These are phyloP conservation scores for Phialocephala sp. DNA, from an alignment of 2,329 filamentous ascomycete species.

Conservation along the genomic window DNA sequence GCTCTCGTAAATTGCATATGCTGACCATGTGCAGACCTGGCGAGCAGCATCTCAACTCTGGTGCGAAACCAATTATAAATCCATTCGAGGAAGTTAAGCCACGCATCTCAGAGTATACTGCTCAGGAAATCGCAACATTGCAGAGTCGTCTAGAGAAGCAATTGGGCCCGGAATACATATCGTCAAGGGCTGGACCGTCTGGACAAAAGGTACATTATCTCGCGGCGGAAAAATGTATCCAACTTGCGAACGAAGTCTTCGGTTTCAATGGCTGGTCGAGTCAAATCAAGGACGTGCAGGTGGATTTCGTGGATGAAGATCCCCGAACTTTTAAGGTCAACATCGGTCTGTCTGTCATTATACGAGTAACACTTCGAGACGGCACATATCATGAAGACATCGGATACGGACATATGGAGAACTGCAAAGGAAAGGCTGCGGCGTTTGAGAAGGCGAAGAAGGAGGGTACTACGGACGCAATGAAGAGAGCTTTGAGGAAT, in stretches of 20 bases:
- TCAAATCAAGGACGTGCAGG: conserved; percentile 90
- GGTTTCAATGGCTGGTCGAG: conserved; percentile 98
- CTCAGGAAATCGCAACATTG: conserved; percentile 87
- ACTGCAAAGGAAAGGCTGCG: conserved; percentile 91
- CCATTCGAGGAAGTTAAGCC: conserved; percentile 78
- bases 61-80: conserved; percentile 62
- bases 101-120: conserved; percentile 80
- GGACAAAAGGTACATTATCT: conserved; percentile 92
- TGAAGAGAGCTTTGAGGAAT: conserved; percentile 87
- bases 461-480: conserved; percentile 90
- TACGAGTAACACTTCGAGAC: conserved; percentile 87
- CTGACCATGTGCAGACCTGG: conserved; percentile 59
- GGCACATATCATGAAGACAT: conserved; percentile 98
- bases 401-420: conserved; percentile 95
- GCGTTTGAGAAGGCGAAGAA: conserved; percentile 99
- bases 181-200: conserved; percentile 79
- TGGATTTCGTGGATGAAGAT: conserved; percentile 94
- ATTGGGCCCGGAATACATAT: conserved; percentile 95
- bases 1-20: background rate
- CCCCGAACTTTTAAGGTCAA: conserved; percentile 78
- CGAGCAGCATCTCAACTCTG: conserved; percentile 61
- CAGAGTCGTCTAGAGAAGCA: conserved; percentile 89
- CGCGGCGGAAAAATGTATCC: conserved; percentile 95
- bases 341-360: conserved; percentile 86
- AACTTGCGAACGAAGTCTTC: conserved; percentile 92